Base-by-base conservation (phyloP, 305 asterid species). In the Fraxinus albicans region DNA sequence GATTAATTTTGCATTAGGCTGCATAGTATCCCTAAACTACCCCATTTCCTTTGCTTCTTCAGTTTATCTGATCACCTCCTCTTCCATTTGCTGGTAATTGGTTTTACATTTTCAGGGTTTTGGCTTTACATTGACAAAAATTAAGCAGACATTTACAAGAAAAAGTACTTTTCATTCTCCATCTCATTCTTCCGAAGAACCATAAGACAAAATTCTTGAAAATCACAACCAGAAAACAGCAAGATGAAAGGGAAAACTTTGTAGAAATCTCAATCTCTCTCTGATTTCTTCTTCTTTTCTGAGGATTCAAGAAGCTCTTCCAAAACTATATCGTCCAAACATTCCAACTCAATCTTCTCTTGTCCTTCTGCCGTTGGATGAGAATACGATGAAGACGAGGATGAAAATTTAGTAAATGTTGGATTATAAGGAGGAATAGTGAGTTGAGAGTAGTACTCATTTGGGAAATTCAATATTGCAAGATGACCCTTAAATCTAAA, bases 401-500 rank as follows among this genome's bases (percentile, higher is more conserved):
- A 23, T 2, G 74, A 33, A 4, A 78, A 27, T 0, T 81, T 8
- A 6, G 87, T n/a, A 53, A 84, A 84, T 9, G 85, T 53, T 4
- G 93, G 88, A 58, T 79, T 79, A 23, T 87, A 86, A 0, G 90
- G 92, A 80, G 90, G 90, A 82, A 87, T 76, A 3, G 88, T 84
- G 17, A 91, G 93, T 60, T 90, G 91, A 25, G 97, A 87, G 72
- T 93, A 90, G 47, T 93, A 93, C 85, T 93, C 95, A 42, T 86
- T 81, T 0, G 97, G 98, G 33, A 94, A 94, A 79, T 94, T 94
- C 83, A 94, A 74, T 27, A 83, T 90, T 2, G 98, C 98, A 21
- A 89, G 95, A 85, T 94, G 98, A 4, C 96, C 96, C 84, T 91
- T 91, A 77, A 94, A 53, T 83, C 83, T 87, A 76, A 93, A 94